Evolutionary conservation across 1,284 basidiomycete genomes (phyloP), one percentile per base, ranked within the genome.

Genomic region (Irpex lacteus): DNA sequence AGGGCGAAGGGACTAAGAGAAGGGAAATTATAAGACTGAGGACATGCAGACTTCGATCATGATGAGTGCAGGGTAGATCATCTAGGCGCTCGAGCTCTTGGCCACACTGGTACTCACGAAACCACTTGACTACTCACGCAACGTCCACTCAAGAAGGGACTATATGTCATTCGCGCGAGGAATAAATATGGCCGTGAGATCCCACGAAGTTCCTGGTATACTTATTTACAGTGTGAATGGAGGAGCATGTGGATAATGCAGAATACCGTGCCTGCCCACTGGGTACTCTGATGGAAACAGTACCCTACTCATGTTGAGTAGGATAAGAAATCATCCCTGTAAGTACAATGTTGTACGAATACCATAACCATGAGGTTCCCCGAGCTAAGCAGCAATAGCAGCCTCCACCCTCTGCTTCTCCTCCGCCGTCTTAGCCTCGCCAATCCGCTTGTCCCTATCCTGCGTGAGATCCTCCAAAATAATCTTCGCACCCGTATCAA

Each of bases 391-490:
- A 60, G 66, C 66, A 58, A 67, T 64, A 13, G 60, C 63, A 19
- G 61, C 65, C 61, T 68, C 65, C 15, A 65, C 65, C 52, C 68
- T 66, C 53, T 65, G 15, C 52, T 65, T 66, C 38, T 63, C 67
- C 38, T 67, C 68, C 50, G 68, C 66, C 21, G 72, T 71, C 63
- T 80, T 75, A 19, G 79, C 82, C 68, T 82, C 82, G 26, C 71
- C 78, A 59, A 87, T 84, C 63, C 86, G 80, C 64, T 77, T 79
- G 67, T 82, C 83, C 67, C 91, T 81, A 68, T 94, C 89, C 64
- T 74, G 74, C 13, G 85, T 89, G 70, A 97, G 91, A 63, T 92
- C 91, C 34, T 92, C 89, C 72, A 97, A 73, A 67, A 97, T 92
- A 66, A 82, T 83, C 71, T 81, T 83, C 15, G 91, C 95, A 1